Conservation (phyloP, 164 flowering plant genomes). For the Annona cherimola region DNA sequence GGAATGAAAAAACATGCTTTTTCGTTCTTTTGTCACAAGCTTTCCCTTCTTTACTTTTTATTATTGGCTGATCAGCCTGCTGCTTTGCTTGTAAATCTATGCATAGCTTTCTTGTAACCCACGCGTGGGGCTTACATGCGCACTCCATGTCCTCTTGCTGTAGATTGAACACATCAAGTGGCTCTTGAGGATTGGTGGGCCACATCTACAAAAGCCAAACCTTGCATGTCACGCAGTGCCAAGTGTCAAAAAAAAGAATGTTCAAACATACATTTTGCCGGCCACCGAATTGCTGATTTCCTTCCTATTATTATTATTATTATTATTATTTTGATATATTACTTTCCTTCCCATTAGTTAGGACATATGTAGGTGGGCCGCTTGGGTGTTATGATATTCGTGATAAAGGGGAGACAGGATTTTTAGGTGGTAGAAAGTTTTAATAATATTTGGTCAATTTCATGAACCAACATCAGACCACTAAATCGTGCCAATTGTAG, state of each 20-base stretch:
- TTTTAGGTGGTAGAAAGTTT: too few relatives aligned
- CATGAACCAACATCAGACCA: background rate
- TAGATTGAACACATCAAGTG: background rate
- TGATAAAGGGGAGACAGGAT: too few relatives aligned
- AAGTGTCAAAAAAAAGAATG: background rate
- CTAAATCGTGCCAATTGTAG: too few relatives aligned
- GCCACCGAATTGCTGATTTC: too few relatives aligned
- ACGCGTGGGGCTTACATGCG: background rate
- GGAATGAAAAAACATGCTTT: conserved; percentile 9
- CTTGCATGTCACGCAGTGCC: background rate
- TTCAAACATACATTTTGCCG: background rate
- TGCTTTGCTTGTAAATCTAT: background rate
- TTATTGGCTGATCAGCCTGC: background rate
- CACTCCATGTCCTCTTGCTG: background rate
- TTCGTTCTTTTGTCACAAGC: too few relatives aligned
- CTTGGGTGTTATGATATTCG: too few relatives aligned
- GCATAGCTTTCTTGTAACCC: background rate
- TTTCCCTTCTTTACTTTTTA: background rate
- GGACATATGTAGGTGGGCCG: too few relatives aligned
- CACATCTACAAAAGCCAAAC: background rate
- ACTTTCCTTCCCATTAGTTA: too few relatives aligned
- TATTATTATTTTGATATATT: too few relatives aligned
- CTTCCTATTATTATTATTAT: too few relatives aligned
- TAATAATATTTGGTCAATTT: background rate
- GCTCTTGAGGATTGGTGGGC: background rate